Conservation (phyloP, 352 stramenopile species). For the Elongisporangium anandrum region DNA sequence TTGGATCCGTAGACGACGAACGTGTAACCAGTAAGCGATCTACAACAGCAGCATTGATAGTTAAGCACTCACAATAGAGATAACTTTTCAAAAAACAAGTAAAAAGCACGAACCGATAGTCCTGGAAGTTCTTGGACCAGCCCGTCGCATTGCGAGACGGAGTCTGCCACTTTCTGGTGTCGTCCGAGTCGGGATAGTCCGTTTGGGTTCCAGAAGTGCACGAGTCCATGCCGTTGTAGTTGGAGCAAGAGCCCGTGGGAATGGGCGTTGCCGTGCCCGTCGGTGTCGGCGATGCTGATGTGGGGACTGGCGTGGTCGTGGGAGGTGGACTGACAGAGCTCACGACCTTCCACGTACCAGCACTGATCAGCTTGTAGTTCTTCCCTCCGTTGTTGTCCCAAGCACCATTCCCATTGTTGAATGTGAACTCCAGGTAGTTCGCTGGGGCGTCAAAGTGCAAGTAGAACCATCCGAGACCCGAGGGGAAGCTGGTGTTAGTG, state of each 20-base stretch:
- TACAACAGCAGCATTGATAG: not conserved
- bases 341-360: conserved; percentile 30
- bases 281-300: conserved; percentile 9
- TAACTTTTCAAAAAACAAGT: no score
- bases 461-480: conserved; percentile 30
- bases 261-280: conserved; percentile 9
- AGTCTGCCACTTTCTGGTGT: conserved; percentile 42
- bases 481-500: conserved; percentile 11
- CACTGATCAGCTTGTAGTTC: conserved; percentile 34
- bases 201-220: conserved; percentile 18
- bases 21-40: conserved; percentile 35
- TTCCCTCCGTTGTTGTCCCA: conserved; percentile 40
- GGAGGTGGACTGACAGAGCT: conserved; percentile 23
- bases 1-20: conserved; percentile 30
- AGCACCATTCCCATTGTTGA: conserved; percentile 34
- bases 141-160: conserved; percentile 27
- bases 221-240: conserved; percentile 27
- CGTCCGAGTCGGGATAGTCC: conserved; percentile 12
- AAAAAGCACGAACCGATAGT: conserved; percentile 20
- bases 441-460: conserved; percentile 17
- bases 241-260: conserved; percentile 19
- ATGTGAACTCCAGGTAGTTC: conserved; percentile 30
- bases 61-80: no score
- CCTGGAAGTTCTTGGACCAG: conserved; percentile 31
- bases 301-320: conserved; percentile 9